A percentile compares a stretch with the other conserved stretches of the same genome.
phyloP scores from a whole-genome alignment of 331 rosid species.

The Stylosanthes scabra region DNA sequence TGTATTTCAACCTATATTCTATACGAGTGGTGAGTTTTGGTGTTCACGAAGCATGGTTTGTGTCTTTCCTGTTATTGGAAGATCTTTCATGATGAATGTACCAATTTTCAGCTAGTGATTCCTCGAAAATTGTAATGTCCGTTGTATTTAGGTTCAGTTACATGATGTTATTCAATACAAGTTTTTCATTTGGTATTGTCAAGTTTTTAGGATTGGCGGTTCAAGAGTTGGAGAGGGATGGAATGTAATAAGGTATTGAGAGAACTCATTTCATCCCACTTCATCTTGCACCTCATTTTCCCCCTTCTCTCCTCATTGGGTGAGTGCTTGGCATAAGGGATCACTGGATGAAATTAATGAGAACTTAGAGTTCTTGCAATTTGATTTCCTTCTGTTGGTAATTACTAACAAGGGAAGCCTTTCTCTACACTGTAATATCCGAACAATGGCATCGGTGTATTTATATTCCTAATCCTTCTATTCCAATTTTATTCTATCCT shows the following conservation, averaged over 20 bases:
- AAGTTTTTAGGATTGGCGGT: not conserved
- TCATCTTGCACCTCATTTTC: not conserved
- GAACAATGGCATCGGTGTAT: not conserved
- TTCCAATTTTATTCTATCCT: not conserved
- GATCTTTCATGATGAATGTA: conserved; percentile 9
- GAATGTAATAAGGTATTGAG: not conserved
- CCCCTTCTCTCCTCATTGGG: not conserved
- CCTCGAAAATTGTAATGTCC: not conserved
- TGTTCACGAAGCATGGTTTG: no score
- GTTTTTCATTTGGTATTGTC: not conserved
- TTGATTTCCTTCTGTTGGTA: not conserved
- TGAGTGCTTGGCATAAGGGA: not conserved
- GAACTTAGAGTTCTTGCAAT: not conserved
- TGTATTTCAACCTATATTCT: no score
- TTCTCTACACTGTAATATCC: not conserved
- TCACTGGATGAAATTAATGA: not conserved
- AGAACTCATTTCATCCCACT: not conserved
- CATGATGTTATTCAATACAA: not conserved
- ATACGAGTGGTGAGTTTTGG: no score
- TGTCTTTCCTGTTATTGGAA: not conserved
- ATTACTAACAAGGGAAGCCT: not conserved
- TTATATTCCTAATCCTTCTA: not conserved
- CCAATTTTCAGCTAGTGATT: not conserved
- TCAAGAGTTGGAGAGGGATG: not conserved
- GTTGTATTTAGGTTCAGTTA: not conserved